Evolutionary conservation across 2,329 filamentous ascomycete genomes (phyloP).

Genomic region (Fulvia fulva): DNA sequence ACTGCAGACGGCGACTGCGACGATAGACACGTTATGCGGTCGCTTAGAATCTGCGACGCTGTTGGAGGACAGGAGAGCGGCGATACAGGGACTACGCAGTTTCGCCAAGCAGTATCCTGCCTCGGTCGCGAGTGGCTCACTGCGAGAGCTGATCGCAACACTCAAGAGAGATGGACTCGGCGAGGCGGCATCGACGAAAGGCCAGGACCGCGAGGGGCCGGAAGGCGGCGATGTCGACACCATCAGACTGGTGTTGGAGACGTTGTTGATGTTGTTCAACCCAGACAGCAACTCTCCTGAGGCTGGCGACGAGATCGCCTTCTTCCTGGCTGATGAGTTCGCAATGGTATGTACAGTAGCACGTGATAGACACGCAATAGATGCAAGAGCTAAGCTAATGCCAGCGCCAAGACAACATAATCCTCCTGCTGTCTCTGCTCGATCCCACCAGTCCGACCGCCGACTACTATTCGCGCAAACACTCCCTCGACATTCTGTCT

Average conservation of each 20-base stretch:
- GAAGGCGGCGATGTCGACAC: conserved; percentile 76
- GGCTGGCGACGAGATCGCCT: conserved; percentile 89
- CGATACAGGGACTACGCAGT: conserved; percentile 86
- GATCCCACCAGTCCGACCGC: conserved; percentile 80
- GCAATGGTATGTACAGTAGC: conserved; percentile 63
- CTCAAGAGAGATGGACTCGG: conserved; percentile 66
- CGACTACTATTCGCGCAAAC: conserved; percentile 64
- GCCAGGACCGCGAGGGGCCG: conserved; percentile 48
- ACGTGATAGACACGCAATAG: neutral
- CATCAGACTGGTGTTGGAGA: conserved; percentile 91
- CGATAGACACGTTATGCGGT: conserved; percentile 83
- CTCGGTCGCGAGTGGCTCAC: conserved; percentile 87
- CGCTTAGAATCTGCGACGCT: conserved; percentile 85
- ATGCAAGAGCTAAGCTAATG: conserved; percentile 47
- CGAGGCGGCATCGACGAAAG: conserved; percentile 20
- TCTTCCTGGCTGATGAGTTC: conserved; percentile 97
- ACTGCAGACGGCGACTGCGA: conserved; percentile 93
- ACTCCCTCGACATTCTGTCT: conserved; percentile 82
- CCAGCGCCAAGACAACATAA: conserved; percentile 91
- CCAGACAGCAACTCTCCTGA: conserved; percentile 67
- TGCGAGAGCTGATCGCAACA: conserved; percentile 80
- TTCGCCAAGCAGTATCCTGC: conserved; percentile 97
- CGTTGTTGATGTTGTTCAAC: conserved; percentile 85
- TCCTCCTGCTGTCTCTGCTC: conserved; percentile 80
- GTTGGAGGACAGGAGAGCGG: conserved; percentile 88